Evolutionary conservation across 2,329 filamentous ascomycete genomes (phyloP).

Genomic region (Calcarisporium arbuscula): DNA sequence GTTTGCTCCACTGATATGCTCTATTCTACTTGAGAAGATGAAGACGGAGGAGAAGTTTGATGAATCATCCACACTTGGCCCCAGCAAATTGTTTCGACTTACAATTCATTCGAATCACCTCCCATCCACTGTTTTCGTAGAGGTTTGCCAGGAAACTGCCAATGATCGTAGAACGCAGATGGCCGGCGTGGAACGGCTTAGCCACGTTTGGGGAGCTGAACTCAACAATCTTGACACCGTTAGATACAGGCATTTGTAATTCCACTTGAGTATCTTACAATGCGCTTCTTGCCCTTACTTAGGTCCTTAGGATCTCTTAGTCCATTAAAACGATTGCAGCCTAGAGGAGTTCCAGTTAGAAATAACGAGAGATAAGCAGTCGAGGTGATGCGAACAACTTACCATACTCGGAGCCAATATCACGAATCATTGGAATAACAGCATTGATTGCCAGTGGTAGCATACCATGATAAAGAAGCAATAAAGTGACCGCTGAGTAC

Average conservation of each 20-base stretch:
- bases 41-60: too few species aligned
- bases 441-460: slow-evolving; percentile 56
- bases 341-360: slow-evolving; percentile 29
- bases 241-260: not conserved
- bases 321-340: slow-evolving; percentile 55
- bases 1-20: too few species aligned
- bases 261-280: slow-evolving; percentile 27
- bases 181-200: slow-evolving; percentile 76
- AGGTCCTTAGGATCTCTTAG: slow-evolving; percentile 56
- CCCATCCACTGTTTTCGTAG: slow-evolving; percentile 65
- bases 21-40: too few species aligned
- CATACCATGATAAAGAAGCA: slow-evolving; percentile 78
- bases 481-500: slow-evolving; percentile 62
- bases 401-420: slow-evolving; percentile 47
- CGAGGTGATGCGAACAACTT: slow-evolving; percentile 3
- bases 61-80: too few species aligned
- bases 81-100: too few species aligned
- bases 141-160: slow-evolving; percentile 70
- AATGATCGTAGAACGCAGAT: slow-evolving; percentile 73
- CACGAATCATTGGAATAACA: slow-evolving; percentile 63
- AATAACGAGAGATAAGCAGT: not conserved
- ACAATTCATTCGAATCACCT: slow-evolving; percentile 64
- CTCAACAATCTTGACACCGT: slow-evolving; percentile 52
- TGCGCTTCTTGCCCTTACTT: slow-evolving; percentile 55
- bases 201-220: slow-evolving; percentile 85